Evolutionary conservation across 2,329 filamentous ascomycete species (phyloP).

Genomic region (Cucurbitaria berberidis): DNA sequence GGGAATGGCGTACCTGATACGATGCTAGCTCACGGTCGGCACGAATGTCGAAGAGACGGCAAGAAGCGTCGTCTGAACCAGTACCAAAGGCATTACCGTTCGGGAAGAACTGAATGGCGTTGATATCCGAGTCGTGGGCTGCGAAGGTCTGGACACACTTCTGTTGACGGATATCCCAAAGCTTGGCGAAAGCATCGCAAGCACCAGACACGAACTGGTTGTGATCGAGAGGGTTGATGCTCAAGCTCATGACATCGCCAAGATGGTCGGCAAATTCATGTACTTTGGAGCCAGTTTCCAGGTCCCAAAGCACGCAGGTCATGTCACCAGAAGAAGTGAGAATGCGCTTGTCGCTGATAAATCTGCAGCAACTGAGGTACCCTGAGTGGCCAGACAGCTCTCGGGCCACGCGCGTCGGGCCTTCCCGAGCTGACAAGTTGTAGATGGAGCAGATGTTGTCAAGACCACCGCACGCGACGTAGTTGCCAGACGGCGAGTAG

Average conservation of each 20-base stretch:
- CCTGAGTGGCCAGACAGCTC: slow-evolving; percentile 97
- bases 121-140: slow-evolving; percentile 98
- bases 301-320: slow-evolving; percentile 99
- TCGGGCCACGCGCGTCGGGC: slow-evolving; percentile 93
- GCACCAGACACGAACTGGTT: slow-evolving; percentile 99
- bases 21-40: slow-evolving; percentile 81
- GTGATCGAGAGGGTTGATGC: slow-evolving; percentile 98
- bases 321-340: slow-evolving; percentile 98
- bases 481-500: slow-evolving; percentile 97
- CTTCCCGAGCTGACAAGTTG: slow-evolving; percentile 95
- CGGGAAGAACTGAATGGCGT: slow-evolving; percentile 99
- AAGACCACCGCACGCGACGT: slow-evolving; percentile 95
- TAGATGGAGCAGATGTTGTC: slow-evolving; percentile 99
- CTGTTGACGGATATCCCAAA: slow-evolving; percentile 98
- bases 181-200: slow-evolving; percentile 96
- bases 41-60: slow-evolving; percentile 95
- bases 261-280: slow-evolving; percentile 98
- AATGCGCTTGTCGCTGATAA: slow-evolving; percentile 98
- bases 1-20: slow-evolving; percentile 54
- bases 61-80: slow-evolving; percentile 96
- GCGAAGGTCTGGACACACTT: slow-evolving; percentile 99
- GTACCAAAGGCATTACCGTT: slow-evolving; percentile 98
- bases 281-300: slow-evolving; percentile 95
- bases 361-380: slow-evolving; percentile 97
- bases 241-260: slow-evolving; percentile 99